Percentiles rank a stretch among this genome's conserved stretches.
phyloP scores from a whole-genome alignment of 495 filamentous ascomycete genomes.

The Cudoniella acicularis region DNA sequence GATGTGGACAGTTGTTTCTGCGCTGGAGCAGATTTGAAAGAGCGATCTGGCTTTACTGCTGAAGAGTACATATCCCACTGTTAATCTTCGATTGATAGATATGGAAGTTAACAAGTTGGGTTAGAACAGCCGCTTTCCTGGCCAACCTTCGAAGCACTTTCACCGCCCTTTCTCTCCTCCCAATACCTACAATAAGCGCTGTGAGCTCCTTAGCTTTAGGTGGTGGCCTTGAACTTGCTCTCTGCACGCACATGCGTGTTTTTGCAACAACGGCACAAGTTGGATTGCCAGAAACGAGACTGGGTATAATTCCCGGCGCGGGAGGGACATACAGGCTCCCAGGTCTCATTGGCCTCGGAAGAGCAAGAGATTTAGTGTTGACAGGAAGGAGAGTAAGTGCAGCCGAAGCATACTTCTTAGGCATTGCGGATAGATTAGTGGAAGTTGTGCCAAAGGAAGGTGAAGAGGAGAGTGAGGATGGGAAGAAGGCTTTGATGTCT shows the following conservation, averaged over 20 bases:
- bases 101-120: neutral
- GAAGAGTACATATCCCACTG: constrained; percentile 51
- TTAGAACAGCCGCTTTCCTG: constrained; percentile 73
- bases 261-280: constrained; percentile 69
- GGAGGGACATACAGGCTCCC: constrained; percentile 88
- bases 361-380: constrained; percentile 79
- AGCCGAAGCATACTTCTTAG: constrained; percentile 77
- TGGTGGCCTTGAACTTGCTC: constrained; percentile 86
- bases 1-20: constrained; percentile 81
- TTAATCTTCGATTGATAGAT: neutral
- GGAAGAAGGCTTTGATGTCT: constrained; percentile 30
- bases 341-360: constrained; percentile 63
- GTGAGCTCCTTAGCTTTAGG: constrained; percentile 79
- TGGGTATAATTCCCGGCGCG: constrained; percentile 92
- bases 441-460: constrained; percentile 58
- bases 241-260: constrained; percentile 82
- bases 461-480: constrained; percentile 33
- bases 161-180: constrained; percentile 59
- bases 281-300: constrained; percentile 82
- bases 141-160: constrained; percentile 68
- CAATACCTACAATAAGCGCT: constrained; percentile 85
- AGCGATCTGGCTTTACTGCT: constrained; percentile 67
- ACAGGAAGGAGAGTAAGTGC: constrained; percentile 79
- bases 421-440: constrained; percentile 78
- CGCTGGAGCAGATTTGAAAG: constrained; percentile 92